These are phyloP conservation scores for Suhomyces maxii DNA, from an alignment of 1,139 yeast species.

Conservation along the genomic window DNA sequence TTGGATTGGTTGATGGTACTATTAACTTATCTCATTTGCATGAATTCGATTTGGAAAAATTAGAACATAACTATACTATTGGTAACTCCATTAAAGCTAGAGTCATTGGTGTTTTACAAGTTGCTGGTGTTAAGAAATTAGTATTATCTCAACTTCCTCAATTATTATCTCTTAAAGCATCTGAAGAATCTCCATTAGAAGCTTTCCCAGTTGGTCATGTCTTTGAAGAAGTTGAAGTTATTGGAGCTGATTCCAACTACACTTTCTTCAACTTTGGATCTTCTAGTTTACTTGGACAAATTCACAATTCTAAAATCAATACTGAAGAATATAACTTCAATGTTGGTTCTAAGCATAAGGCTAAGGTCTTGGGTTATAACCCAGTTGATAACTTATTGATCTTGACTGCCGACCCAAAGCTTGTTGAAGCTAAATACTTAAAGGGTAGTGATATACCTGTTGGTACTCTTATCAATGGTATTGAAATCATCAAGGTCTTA, in stretches of 20 bases:
- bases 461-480: constrained; percentile 63
- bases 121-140: constrained; percentile 59
- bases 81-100: constrained; percentile 72
- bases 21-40: constrained; percentile 68
- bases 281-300: constrained; percentile 59
- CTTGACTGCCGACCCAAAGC: constrained; percentile 66
- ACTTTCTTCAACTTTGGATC: constrained; percentile 60
- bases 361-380: constrained; percentile 75
- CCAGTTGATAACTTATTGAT: constrained; percentile 63
- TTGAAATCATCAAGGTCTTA: constrained; percentile 62
- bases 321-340: constrained; percentile 54
- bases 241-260: constrained; percentile 57
- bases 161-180: constrained; percentile 31
- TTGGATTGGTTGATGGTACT: constrained; percentile 75
- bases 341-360: constrained; percentile 66
- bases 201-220: constrained; percentile 79
- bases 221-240: constrained; percentile 58
- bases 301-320: constrained; percentile 69
- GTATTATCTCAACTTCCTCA: constrained; percentile 66
- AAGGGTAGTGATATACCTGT: constrained; percentile 69
- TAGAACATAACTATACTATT: constrained; percentile 61
- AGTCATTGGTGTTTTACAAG: constrained; percentile 59
- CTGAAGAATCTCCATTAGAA: constrained; percentile 43
- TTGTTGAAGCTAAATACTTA: constrained; percentile 64
- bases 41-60: constrained; percentile 44